These are phyloP conservation scores for Pyracantha coccinea DNA, from an alignment of 331 rosid genomes.

Conservation along the genomic window DNA sequence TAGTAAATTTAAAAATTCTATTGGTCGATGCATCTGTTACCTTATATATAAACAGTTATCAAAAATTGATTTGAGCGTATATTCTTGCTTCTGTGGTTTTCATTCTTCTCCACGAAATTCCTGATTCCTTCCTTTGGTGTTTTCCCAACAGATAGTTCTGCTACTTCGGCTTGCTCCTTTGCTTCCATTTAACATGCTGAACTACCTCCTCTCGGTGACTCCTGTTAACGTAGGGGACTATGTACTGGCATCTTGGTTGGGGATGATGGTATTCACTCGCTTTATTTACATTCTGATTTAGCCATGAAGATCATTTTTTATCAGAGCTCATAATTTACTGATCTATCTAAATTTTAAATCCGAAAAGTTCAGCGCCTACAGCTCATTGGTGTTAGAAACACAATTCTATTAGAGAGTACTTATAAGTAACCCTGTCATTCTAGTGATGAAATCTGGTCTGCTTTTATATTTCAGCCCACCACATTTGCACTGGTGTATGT, in stretches of 20 bases:
- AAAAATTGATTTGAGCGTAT: neutral
- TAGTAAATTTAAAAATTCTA: no score
- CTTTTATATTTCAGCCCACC: constrained; percentile 30
- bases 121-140: neutral
- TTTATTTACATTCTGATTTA: neutral
- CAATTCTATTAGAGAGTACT: neutral
- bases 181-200: constrained; percentile 49
- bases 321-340: neutral
- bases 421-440: no score
- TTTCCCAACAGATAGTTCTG: constrained; percentile 35
- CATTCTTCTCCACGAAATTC: no score
- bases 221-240: constrained; percentile 39
- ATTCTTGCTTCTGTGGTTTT: neutral
- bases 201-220: constrained; percentile 42
- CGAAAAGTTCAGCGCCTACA: neutral
- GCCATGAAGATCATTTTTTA: neutral
- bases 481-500: constrained; percentile 44
- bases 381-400: neutral
- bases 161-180: constrained; percentile 46
- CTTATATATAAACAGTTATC: neutral
- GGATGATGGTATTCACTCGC: constrained; percentile 39
- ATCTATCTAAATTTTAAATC: neutral
- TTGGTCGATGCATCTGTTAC: neutral
- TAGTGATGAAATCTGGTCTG: neutral
- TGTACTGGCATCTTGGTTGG: constrained; percentile 52